Base-by-base conservation (phyloP, 306 rosid species). In the Cucumis melo region DNA sequence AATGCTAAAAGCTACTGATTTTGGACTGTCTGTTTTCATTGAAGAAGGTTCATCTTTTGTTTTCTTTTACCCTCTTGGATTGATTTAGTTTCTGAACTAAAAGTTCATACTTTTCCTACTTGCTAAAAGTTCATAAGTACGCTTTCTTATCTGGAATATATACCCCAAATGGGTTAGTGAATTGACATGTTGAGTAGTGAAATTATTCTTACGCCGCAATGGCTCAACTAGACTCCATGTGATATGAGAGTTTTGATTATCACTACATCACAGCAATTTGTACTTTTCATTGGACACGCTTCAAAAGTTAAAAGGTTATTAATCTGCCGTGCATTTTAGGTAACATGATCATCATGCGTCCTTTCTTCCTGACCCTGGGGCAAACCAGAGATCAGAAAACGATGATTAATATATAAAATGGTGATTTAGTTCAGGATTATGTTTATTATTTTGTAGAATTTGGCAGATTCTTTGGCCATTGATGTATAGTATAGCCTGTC, bases 11-110 rank as follows among this genome's bases (percentile, higher is more conserved):
- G 98, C 96, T 16, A 92, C 96, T 24, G 98, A 91, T 89, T 93
- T 93, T 54, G 98, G 98, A 46, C 75, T 93, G 72, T 93, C 98
- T 67, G 98, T 93, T 48, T 93, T 89, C 85, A 91, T 91, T 50
- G 98, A 93, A 82, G 87, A 91, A 84, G 96, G 98, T 91, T 48
- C 17, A 60, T 46, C 39, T 38, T 51, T 76, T 63, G 51, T 38
- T 59, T 76, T 16, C 14, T 24, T 24, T 24, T 60, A 5, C 44
- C 14, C 70, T 76, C 70, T 24, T 58, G 41, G 57, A 76, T 76
- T 24, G 14, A 60, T 39, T 10, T 51, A 11, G 57, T 72, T 72
- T 72, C 60, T 72, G 39, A n/a, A 72, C 24, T 48, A 8, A 48
- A 16, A 46, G 29, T 12, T 50, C 6, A 20, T 13, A 3, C 58